Conservation (phyloP, 2,329 filamentous ascomycete genomes). For the Curvularia verruculosa region DNA sequence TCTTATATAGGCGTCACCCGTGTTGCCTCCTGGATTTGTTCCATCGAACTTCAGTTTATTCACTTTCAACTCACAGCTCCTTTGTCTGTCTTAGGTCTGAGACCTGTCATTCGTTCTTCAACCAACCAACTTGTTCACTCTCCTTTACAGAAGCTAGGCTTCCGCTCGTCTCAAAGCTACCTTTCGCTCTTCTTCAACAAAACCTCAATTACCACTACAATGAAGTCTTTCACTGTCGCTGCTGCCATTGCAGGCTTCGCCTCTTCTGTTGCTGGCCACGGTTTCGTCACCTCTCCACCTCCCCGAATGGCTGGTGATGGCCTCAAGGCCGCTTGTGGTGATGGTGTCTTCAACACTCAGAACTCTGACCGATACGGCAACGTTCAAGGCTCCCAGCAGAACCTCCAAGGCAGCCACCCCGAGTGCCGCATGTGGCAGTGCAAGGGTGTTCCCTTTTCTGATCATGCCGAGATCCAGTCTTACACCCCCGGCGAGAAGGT, state of each 20-base stretch:
- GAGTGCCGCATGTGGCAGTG: conserved; percentile 64
- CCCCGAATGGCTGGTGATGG: conserved; percentile 59
- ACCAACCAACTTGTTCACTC: conserved; percentile 36
- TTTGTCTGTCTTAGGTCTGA: conserved; percentile 43
- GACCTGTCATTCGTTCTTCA: conserved; percentile 49
- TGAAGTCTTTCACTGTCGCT: conserved; percentile 53
- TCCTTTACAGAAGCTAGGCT: conserved; percentile 44
- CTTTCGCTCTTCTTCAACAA: conserved; percentile 14
- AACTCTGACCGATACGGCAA: conserved; percentile 62
- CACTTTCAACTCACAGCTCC: conserved; percentile 33
- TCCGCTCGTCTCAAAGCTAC: conserved; percentile 33
- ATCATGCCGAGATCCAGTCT: conserved; percentile 57
- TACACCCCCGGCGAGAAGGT: conserved; percentile 60
- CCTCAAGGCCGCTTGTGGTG: conserved; percentile 60
- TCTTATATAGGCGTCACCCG: conserved; percentile 29
- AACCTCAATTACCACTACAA: conserved; percentile 37
- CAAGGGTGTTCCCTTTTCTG: conserved; percentile 64
- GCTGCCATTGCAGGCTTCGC: conserved; percentile 52
- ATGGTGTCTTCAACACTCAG: conserved; percentile 62
- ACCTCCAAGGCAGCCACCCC: conserved; percentile 51
- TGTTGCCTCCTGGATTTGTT: conserved; percentile 5
- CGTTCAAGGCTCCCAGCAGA: conserved; percentile 61
- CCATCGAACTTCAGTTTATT: conserved; percentile 30
- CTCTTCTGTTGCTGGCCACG: conserved; percentile 59
- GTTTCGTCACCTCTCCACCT: conserved; percentile 57